Percentiles rank a stretch among this genome's conserved stretches.
These are phyloP conservation scores for Coemansia sp. DNA, from an alignment of 371 early-diverging fungal genomes.

Conservation along the genomic window DNA sequence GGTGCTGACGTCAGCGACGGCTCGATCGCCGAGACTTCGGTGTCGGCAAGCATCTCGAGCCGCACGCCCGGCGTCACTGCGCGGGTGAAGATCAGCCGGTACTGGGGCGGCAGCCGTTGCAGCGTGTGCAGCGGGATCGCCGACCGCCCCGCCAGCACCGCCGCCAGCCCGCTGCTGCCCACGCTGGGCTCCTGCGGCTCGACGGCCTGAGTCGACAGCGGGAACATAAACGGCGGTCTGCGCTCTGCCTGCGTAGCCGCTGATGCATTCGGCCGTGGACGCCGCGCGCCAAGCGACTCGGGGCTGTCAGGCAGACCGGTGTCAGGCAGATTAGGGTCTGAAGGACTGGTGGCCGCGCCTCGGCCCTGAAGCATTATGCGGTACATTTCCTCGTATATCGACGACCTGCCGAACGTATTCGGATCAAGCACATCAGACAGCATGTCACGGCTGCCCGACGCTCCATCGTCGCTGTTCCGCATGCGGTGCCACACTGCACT, in stretches of 20 bases:
- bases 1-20: conserved; percentile 41
- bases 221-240: conserved; percentile 29
- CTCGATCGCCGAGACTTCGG: conserved; percentile 26
- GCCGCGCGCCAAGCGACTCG: background rate
- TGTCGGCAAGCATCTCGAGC: conserved; percentile 31
- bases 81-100: conserved; percentile 38
- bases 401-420: background rate
- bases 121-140: conserved; percentile 27
- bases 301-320: background rate
- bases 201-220: background rate
- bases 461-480: background rate
- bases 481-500: background rate
- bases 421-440: background rate
- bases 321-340: background rate
- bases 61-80: conserved; percentile 32
- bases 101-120: conserved; percentile 44
- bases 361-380: background rate
- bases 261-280: background rate
- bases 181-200: background rate
- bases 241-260: background rate
- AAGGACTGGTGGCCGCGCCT: background rate
- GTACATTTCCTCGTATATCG: conserved; percentile 1
- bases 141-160: conserved; percentile 8
- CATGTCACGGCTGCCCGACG: too few relatives aligned
- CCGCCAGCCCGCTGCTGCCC: conserved; percentile 1